Evolutionary conservation across 805 yeast genomes (phyloP), one percentile per base, ranked within the genome.

Genomic region (Cyberlindnera sargentensis): DNA sequence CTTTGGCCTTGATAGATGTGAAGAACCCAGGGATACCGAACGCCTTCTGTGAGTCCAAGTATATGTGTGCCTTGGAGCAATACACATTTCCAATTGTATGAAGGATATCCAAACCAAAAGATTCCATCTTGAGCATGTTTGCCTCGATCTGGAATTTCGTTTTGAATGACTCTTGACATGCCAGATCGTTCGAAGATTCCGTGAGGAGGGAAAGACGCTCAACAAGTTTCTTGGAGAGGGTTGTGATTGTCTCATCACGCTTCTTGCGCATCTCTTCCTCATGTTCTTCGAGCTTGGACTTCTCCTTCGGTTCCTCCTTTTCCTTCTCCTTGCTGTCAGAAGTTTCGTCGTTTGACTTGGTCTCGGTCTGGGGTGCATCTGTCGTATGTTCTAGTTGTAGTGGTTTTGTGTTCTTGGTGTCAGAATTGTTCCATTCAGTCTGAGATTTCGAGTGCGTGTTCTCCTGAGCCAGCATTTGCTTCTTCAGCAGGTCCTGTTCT

Each of bases 41-140:
- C 37, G 76, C 69, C 35, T 72, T 72, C 52, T 81, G 88, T 7
- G 83, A 75, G 52, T 82, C 83, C 34, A 84, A 61, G 48, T 75
- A 82, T 20, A 83, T 75, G 45, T 73, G 73, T 27, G 80, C 82
- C 58, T 84, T 82, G 54, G 81, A 73, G 47, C 71, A 66, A 58
- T 85, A 85, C 3, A 82, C 76, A 41, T 76, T 72, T 25, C 93
- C 95, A 43, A 85, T 75, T 0, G 86, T 74, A 53, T 85, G 93
- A 39, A 86, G 71, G 31, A 85, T 83, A 56, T 85, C 89, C 30
- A 84, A 63, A n/a, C 95, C 95, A 63, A 85, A 85, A 24, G 91
- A 83, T 61, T 85, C 93, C 78, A 82, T 76, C 53, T 84, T 84
- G 50, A 85, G 68, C 28, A 80, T 69, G 58, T 90, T 93, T 11